Evolutionary conservation across 176 grass and related monocot genomes (phyloP), one percentile per base, ranked within the genome.

Genomic region (Triticum monococcum): DNA sequence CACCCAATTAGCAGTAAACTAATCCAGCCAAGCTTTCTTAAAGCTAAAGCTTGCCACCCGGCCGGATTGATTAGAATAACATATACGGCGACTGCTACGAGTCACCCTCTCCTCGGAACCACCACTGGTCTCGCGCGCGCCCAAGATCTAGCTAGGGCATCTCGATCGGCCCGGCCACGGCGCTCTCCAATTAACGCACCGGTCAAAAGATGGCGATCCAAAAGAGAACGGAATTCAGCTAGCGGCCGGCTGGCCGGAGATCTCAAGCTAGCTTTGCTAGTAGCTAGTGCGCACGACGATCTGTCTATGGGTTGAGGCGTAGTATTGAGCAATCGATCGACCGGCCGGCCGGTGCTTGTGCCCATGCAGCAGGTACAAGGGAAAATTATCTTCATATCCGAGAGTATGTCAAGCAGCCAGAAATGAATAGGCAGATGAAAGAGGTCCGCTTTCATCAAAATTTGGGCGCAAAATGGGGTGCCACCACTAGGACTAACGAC

Each of bases 31-130:
- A 79, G 71, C 90, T 97, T 94, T 88, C 12, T 97, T 89, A 94
- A 97, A 94, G 90, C 81, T 87, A 91, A 97, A 97, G 92, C 54
- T 89, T 81, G 73, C 30, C 82, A 91, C 54, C 35, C 13, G 30
- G 77, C 41, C n/a, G 25, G 72, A 75, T 75, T 30, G 72, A 77
- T 88, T 88, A 91, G 80, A 88, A 88, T 83, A 91, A 52, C 48
- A 43, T 28, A 46, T 28, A 43, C 56, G 23, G 86, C 88, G 82
- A 86, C 91, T 83, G 77, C 84, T 97, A 86, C 86, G 76, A 80
- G 89, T 84, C 89, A 88, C 91, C 86, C 85, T 88, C 85, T 88
- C 86, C 79, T 89, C 68, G 87, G 86, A 89, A 91, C 84, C 85
- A 91, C 84, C 88, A 88, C 72, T 89, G 48, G 86, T 78, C 78